Evolutionary conservation across 768 basidiomycete species (phyloP).

Genomic region (Lactifluus echinatus): DNA sequence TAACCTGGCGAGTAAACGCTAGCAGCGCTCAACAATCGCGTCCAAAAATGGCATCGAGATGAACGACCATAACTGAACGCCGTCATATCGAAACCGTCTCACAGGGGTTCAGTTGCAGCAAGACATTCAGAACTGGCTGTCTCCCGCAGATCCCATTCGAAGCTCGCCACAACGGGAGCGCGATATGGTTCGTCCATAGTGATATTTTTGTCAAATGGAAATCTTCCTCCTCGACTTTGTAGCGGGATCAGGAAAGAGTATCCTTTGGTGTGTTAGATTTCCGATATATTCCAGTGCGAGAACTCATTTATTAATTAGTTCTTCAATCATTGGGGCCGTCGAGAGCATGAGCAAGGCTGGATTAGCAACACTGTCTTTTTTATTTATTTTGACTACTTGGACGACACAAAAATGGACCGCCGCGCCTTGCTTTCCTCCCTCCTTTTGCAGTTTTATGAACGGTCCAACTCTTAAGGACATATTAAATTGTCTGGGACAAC

Average conservation of each 20-base stretch:
- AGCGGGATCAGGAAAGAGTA: not conserved
- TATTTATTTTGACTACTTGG: too few species aligned
- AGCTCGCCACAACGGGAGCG: not conserved
- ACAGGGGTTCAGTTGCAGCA: not conserved
- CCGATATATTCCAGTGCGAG: not conserved
- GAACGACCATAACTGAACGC: not conserved
- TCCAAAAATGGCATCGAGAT: not conserved
- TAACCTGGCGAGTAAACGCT: not conserved
- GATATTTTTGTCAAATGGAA: not conserved
- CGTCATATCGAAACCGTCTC: not conserved
- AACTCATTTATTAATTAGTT: too few species aligned
- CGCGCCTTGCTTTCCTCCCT: too few species aligned
- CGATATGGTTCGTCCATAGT: not conserved
- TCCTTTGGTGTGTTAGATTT: not conserved
- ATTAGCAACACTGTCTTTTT: too few species aligned
- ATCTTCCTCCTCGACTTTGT: not conserved
- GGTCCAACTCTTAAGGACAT: too few species aligned
- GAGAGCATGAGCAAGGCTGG: too few species aligned
- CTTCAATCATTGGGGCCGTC: too few species aligned
- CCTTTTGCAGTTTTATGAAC: too few species aligned
- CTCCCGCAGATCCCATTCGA: not conserved
- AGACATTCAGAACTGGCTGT: not conserved
- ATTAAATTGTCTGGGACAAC: too few species aligned
- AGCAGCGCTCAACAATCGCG: not conserved
- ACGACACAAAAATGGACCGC: too few species aligned